A percentile compares a stretch with the other conserved stretches of the same genome.
phyloP scores from a whole-genome alignment of 2,329 filamentous ascomycete species.

The Cladosporium sp. region DNA sequence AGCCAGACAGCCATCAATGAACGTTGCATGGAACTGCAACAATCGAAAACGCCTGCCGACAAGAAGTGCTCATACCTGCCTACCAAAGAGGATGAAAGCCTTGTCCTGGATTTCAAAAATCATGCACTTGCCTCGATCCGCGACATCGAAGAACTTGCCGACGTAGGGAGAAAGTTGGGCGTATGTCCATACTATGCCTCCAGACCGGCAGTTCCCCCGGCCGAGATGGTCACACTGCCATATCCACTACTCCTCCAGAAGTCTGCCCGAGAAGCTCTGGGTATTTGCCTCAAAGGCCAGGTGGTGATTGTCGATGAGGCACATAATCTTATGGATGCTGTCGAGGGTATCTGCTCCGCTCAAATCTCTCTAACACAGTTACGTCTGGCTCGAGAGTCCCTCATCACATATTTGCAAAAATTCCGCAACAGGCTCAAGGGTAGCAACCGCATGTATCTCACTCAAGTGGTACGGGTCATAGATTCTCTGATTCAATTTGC shows the following conservation, averaged over 20 bases:
- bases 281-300: constrained; percentile 77
- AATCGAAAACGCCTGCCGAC: constrained; percentile 55
- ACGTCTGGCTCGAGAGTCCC: constrained; percentile 63
- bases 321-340: constrained; percentile 94
- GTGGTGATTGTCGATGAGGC: constrained; percentile 96
- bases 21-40: constrained; percentile 81
- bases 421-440: constrained; percentile 87
- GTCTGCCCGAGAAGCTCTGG: constrained; percentile 78
- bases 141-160: constrained; percentile 86
- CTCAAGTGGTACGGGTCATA: constrained; percentile 76
- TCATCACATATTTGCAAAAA: constrained; percentile 75
- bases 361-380: constrained; percentile 69
- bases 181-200: constrained; percentile 98
- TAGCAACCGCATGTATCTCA: constrained; percentile 84
- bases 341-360: constrained; percentile 78
- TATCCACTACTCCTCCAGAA: constrained; percentile 87
- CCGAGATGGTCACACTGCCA: constrained; percentile 75
- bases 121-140: constrained; percentile 74
- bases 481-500: constrained; percentile 55
- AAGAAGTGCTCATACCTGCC: constrained; percentile 73
- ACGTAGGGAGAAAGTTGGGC: constrained; percentile 68
- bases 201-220: constrained; percentile 70
- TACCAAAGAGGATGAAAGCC: constrained; percentile 64
- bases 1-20: constrained; percentile 82
- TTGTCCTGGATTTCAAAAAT: constrained; percentile 78